phyloP scores from a whole-genome alignment of 306 rosid genomes.

The Glycine latifolia region DNA sequence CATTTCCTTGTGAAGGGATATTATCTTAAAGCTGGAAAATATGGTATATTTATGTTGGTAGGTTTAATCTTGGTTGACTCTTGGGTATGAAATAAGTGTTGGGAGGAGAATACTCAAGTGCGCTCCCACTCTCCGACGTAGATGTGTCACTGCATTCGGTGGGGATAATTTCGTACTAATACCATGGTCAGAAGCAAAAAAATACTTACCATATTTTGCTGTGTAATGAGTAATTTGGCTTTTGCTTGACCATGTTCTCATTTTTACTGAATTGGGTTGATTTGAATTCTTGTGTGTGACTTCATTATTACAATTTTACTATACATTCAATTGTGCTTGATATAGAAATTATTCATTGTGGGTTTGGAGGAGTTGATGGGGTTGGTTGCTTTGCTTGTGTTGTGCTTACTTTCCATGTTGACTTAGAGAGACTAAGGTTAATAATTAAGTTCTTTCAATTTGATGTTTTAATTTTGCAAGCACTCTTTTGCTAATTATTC shows the following conservation, averaged over 20 bases:
- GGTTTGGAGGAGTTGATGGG: background rate
- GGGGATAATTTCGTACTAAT: too few species aligned
- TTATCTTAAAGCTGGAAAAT: background rate
- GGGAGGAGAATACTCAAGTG: too few species aligned
- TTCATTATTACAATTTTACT: background rate
- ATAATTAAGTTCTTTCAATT: background rate
- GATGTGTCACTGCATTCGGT: too few species aligned
- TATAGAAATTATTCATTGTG: background rate
- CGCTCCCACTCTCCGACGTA: too few species aligned
- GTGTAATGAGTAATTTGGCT: background rate
- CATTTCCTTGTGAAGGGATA: background rate
- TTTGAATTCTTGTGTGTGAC: constrained; percentile 3
- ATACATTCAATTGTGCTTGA: background rate
- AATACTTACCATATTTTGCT: background rate
- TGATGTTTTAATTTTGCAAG: background rate
- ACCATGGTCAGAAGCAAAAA: too few species aligned
- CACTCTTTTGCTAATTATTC: constrained; percentile 1
- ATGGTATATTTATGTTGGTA: background rate
- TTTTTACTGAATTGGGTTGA: constrained; percentile 9
- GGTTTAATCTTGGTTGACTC: too few species aligned
- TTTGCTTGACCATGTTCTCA: background rate
- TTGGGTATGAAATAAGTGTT: too few species aligned
- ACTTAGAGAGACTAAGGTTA: constrained; percentile 1
- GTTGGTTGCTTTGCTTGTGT: background rate
- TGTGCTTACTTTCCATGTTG: background rate